phyloP scores from a whole-genome alignment of 2,329 filamentous ascomycete genomes.

The Thielaviopsis populi region DNA sequence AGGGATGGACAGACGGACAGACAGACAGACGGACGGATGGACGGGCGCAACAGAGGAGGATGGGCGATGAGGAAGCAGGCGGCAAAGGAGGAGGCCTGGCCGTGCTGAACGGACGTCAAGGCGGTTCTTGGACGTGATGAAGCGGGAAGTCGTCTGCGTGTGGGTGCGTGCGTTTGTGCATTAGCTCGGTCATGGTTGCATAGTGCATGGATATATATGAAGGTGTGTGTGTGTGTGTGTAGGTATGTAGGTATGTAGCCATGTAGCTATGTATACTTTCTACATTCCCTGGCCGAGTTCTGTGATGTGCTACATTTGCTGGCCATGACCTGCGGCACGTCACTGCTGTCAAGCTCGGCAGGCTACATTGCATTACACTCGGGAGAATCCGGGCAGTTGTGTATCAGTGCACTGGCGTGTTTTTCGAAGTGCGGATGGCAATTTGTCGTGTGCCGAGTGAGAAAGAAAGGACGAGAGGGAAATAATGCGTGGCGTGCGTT shows the following conservation, averaged over 20 bases:
- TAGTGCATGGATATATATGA: neutral
- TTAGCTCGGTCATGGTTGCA: too few species aligned
- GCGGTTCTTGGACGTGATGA: neutral
- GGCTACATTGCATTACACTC: neutral
- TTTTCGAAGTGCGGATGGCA: neutral
- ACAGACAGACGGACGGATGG: too few species aligned
- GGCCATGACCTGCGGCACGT: too few species aligned
- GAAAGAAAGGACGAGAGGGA: neutral
- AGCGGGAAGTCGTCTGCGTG: too few species aligned
- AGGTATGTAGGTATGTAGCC: too few species aligned
- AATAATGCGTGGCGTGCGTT: too few species aligned
- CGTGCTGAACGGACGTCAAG: neutral
- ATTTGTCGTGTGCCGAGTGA: neutral
- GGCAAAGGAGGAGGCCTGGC: neutral
- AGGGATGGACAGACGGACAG: too few species aligned
- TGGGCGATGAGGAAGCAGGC: neutral
- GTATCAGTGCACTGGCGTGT: neutral
- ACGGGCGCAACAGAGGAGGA: neutral
- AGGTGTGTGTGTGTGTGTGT: too few species aligned
- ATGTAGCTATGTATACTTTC: too few species aligned
- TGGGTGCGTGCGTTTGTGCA: neutral
- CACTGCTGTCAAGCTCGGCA: neutral
- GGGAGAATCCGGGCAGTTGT: neutral
- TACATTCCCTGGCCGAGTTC: too few species aligned
- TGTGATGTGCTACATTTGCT: too few species aligned